Conservation (phyloP, 129 eudicot species). For the Saussurea involucrata region DNA sequence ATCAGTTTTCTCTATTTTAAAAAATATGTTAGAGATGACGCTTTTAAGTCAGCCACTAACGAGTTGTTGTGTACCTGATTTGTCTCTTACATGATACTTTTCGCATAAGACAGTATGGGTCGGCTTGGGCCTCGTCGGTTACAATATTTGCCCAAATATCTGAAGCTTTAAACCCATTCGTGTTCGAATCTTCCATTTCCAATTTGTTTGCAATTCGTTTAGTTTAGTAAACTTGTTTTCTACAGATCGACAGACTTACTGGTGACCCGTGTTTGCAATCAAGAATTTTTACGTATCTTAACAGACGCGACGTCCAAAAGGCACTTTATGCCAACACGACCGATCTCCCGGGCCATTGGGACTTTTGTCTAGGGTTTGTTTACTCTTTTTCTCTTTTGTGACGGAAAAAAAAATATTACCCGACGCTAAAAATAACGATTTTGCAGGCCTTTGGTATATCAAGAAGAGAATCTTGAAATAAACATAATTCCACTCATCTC, state of each 20-base stretch:
- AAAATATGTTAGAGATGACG: background rate
- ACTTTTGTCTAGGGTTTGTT: slow-evolving; percentile 31
- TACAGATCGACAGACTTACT: slow-evolving; percentile 23
- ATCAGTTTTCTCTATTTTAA: too few species aligned
- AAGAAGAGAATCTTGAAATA: slow-evolving; percentile 36
- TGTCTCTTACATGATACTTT: background rate
- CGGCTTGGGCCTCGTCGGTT: background rate
- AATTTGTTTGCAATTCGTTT: background rate
- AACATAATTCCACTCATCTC: slow-evolving; percentile 36
- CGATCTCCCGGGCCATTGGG: slow-evolving; percentile 30
- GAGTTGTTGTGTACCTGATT: background rate
- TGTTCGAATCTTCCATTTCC: background rate
- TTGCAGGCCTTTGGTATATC: slow-evolving; percentile 37
- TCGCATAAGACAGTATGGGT: background rate
- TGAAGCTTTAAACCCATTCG: background rate
- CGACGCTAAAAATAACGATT: background rate
- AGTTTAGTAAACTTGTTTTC: background rate
- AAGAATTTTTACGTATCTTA: slow-evolving; percentile 30
- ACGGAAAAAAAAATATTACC: background rate
- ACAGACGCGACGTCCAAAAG: slow-evolving; percentile 36
- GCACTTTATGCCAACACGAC: slow-evolving; percentile 46
- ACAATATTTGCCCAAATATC: background rate
- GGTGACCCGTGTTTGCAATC: slow-evolving; percentile 32
- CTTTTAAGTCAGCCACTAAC: background rate
- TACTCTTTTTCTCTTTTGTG: background rate